phyloP scores from a whole-genome alignment of 2,329 filamentous ascomycete genomes.

The Phoma sp. region DNA sequence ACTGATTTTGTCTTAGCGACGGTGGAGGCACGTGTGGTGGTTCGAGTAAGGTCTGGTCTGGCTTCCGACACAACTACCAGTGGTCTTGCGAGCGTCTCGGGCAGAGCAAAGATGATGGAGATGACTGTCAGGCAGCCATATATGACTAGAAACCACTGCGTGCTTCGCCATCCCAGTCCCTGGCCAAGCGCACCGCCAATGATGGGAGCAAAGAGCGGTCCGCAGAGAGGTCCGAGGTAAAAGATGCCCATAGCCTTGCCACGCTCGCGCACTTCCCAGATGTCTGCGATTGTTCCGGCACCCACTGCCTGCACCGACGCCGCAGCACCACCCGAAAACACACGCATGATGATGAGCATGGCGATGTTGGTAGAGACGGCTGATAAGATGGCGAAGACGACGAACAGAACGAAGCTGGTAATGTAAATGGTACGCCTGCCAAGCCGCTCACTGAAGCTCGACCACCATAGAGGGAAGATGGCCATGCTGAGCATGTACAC shows the following conservation, averaged over 20 bases:
- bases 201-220: conserved; percentile 48
- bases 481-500: conserved; percentile 52
- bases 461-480: conserved; percentile 52
- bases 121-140: conserved; percentile 44
- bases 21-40: conserved; percentile 45
- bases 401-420: conserved; percentile 43
- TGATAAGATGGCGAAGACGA: conserved; percentile 41
- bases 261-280: conserved; percentile 48
- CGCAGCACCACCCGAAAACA: conserved; percentile 46
- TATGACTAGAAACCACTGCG: conserved; percentile 49
- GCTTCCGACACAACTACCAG: conserved; percentile 7
- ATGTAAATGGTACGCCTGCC: conserved; percentile 48
- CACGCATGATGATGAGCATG: conserved; percentile 47
- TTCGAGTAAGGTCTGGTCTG: conserved; percentile 30
- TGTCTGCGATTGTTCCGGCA: conserved; percentile 47
- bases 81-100: conserved; percentile 40
- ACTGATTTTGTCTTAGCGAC: conserved; percentile 40
- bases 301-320: conserved; percentile 49
- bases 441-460: conserved; percentile 46
- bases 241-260: conserved; percentile 50
- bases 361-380: conserved; percentile 45
- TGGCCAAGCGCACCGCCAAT: conserved; percentile 46
- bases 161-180: conserved; percentile 47
- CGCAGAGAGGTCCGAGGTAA: conserved; percentile 49
- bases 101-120: conserved; percentile 43